Evolutionary conservation across 2,329 filamentous ascomycete genomes (phyloP).

Genomic region (Colletotrichum lupini): DNA sequence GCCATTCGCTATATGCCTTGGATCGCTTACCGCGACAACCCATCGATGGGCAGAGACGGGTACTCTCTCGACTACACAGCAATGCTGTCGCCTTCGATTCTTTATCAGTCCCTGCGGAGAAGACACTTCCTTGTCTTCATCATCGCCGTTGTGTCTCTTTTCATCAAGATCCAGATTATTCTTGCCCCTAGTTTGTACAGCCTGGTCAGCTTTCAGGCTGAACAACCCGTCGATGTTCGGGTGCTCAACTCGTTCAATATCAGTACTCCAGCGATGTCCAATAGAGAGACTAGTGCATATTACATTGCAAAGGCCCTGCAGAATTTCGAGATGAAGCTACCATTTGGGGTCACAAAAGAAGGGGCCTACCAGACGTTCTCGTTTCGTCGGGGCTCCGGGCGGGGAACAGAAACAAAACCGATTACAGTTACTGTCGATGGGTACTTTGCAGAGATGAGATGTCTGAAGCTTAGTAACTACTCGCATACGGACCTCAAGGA

Average conservation of each 20-base stretch:
- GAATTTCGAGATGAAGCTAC: slow-evolving; percentile 22
- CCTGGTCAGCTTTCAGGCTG: not conserved
- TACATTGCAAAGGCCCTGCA: slow-evolving; percentile 3
- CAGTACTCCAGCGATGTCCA: not conserved
- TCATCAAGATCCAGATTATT: slow-evolving; percentile 20
- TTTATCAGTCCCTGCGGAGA: slow-evolving; percentile 5
- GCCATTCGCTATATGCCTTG: slow-evolving; percentile 25
- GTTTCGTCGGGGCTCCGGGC: not conserved
- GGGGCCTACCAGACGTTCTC: slow-evolving; percentile 20
- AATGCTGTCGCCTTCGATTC: slow-evolving; percentile 19
- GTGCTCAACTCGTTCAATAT: slow-evolving; percentile 3
- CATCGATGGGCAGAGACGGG: not conserved
- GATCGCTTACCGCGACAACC: slow-evolving; percentile 1
- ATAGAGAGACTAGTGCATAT: not conserved
- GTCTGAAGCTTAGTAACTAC: not conserved
- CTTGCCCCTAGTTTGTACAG: slow-evolving; percentile 21
- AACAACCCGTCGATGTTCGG: not conserved
- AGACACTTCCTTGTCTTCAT: slow-evolving; percentile 15
- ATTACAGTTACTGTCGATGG: slow-evolving; percentile 7
- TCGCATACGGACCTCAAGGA: not conserved
- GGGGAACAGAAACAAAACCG: slow-evolving; percentile 1
- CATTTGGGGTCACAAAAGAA: slow-evolving; percentile 6
- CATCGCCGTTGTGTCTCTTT: not conserved
- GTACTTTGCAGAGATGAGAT: not conserved
- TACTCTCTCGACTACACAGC: slow-evolving; percentile 20